phyloP scores from a whole-genome alignment of 2,329 filamentous ascomycete species.

The Coniella vitis region DNA sequence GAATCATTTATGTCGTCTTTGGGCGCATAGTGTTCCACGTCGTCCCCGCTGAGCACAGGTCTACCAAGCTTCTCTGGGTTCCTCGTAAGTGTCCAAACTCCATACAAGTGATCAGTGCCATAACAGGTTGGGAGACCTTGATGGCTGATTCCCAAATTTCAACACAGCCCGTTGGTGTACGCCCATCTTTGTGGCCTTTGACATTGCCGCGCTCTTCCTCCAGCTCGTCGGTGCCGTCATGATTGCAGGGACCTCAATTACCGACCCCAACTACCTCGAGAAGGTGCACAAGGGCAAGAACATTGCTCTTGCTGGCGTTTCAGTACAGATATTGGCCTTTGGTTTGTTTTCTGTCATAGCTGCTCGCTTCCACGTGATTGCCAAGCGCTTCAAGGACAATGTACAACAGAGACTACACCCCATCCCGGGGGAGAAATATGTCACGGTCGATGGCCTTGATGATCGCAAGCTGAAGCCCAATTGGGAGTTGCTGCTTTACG shows the following conservation, averaged over 20 bases:
- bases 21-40: conserved; percentile 32
- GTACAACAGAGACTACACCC: conserved; percentile 24
- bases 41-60: conserved; percentile 27
- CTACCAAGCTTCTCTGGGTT: conserved; percentile 30
- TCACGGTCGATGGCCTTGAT: conserved; percentile 18
- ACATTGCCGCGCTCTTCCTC: conserved; percentile 31
- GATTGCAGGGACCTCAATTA: conserved; percentile 30
- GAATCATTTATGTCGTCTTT: conserved; percentile 32
- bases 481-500: conserved; percentile 31
- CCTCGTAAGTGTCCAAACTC: conserved; percentile 18
- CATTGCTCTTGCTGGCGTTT: conserved; percentile 33
- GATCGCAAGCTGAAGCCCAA: conserved; percentile 21
- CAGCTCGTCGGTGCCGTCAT: conserved; percentile 33
- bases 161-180: conserved; percentile 28
- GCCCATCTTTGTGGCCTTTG: conserved; percentile 34
- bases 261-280: conserved; percentile 23
- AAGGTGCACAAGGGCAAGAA: conserved; percentile 29
- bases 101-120: conserved; percentile 10
- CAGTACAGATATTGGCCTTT: conserved; percentile 37
- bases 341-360: conserved; percentile 39
- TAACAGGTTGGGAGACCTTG: conserved; percentile 20
- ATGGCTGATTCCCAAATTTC: too few species aligned
- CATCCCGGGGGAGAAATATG: conserved; percentile 27
- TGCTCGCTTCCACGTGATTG: conserved; percentile 39
- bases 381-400: conserved; percentile 27